Evolutionary conservation across 75 land plant species (phyloP).

Genomic region (Cryptomeria japonica): DNA sequence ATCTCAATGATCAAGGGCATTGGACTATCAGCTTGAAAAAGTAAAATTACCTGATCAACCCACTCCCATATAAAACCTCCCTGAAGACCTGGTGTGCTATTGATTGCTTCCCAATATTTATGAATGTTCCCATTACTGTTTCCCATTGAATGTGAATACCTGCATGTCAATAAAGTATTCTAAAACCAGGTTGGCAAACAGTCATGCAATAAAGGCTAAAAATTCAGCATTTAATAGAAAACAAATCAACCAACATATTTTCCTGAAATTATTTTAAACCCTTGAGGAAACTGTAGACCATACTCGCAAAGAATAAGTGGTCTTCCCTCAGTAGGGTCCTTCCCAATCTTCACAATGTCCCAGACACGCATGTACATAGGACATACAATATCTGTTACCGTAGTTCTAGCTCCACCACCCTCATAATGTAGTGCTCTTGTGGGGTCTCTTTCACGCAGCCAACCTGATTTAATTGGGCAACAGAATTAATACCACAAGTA

Average conservation of each 20-base stretch:
- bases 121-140: conserved; percentile 95
- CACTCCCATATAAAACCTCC: conserved; percentile 99
- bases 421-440: conserved; percentile 91
- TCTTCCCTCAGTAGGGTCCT: conserved; percentile 76
- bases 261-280: not conserved
- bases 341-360: conserved; percentile 93
- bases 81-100: conserved; percentile 87
- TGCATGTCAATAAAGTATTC: conserved; percentile 16
- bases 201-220: not conserved
- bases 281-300: conserved; percentile 18
- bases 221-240: conserved; percentile 2
- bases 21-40: not conserved
- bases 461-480: conserved; percentile 50
- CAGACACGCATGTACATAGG: conserved; percentile 99
- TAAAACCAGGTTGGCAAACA: not conserved
- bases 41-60: conserved; percentile 87
- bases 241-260: not conserved
- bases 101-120: conserved; percentile 97
- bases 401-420: conserved; percentile 95
- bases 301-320: conserved; percentile 99
- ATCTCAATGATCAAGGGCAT: not conserved
- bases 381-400: conserved; percentile 92
- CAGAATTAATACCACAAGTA: conserved; percentile 1
- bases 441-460: conserved; percentile 80
- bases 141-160: conserved; percentile 99